Base-by-base conservation (phyloP, 208 protist species). In the Angomonas ambiguus region DNA sequence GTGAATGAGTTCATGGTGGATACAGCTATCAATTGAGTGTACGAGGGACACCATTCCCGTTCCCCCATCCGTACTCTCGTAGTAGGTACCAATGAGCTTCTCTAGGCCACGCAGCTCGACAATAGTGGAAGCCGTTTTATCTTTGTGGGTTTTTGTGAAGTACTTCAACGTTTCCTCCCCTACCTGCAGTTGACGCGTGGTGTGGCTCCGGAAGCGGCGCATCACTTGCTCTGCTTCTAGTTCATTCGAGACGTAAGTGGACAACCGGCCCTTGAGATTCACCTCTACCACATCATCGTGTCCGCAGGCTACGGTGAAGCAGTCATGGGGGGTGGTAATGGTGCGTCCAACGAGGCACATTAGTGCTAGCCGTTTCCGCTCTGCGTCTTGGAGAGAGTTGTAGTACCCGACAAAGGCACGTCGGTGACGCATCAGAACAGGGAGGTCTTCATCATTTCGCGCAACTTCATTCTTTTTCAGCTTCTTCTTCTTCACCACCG, bases 1-100 rank as follows among this genome's bases (percentile, higher is more conserved):
- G 73, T 96, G 93, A 53, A 94, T 91, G n/a, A 97, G 80, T 76
- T 96, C 87, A 67, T 95, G 93, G 61, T 97, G 93, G 66, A 97
- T 95, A 68, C 88, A 95, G 75, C 88, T 96, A 67, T 96, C 88
- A 24, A 76, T 76, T 62, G 74, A 66, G 71, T 96, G 87, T 45
- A 94, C 87, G n/a, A 97, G 85, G 13, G 88, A 92, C 60, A 95
- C 91, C 90, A 97, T 95, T 34, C 92, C 92, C 13, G 87, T 94
- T 30, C 91, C 91, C 53, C 85, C 91, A 66, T 89, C 87, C 2
- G 87, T 92, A 72, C 80, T 93, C 63, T 96, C 92, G 72, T 96
- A 96, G 74, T 95, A 96, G 24, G 92, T 96, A 24, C 87, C 84
- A 53, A 96, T 88, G 27, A 96, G 83, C 75, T 96, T 96, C 67